Evolutionary conservation across 1,284 basidiomycete species (phyloP).

Genomic region (Ganoderma lucidum): DNA sequence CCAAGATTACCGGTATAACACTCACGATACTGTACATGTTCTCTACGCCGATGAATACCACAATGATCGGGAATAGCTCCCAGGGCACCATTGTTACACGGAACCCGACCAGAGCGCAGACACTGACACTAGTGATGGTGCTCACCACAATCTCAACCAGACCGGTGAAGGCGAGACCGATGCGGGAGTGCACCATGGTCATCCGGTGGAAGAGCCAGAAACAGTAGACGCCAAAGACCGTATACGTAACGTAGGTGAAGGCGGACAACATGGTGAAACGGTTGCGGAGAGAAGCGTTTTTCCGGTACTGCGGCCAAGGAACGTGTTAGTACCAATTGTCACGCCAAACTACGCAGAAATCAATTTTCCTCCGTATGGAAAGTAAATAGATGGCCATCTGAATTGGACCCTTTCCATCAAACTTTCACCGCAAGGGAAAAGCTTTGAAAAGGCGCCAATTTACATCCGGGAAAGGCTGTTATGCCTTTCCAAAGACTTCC

Average conservation of each 20-base stretch:
- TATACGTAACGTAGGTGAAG: slow-evolving; percentile 84
- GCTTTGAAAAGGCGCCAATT: too few relatives aligned
- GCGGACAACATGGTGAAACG: slow-evolving; percentile 69
- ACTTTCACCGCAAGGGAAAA: too few relatives aligned
- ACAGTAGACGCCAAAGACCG: slow-evolving; percentile 82
- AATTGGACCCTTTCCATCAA: neutral
- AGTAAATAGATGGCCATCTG: too few relatives aligned
- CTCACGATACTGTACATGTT: slow-evolving; percentile 95
- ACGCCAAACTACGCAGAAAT: neutral
- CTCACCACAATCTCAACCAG: slow-evolving; percentile 91
- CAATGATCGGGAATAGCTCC: slow-evolving; percentile 92
- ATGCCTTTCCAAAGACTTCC: neutral
- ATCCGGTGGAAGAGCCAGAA: slow-evolving; percentile 81
- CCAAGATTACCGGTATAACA: slow-evolving; percentile 20
- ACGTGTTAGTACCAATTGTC: slow-evolving; percentile 14
- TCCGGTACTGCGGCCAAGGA: slow-evolving; percentile 54
- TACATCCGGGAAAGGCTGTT: too few relatives aligned
- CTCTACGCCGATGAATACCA: slow-evolving; percentile 95
- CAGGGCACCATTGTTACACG: slow-evolving; percentile 89
- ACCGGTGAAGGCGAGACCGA: slow-evolving; percentile 94
- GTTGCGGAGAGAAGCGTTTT: slow-evolving; percentile 42
- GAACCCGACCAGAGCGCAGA: slow-evolving; percentile 88
- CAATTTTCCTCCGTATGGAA: too few relatives aligned
- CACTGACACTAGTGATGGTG: slow-evolving; percentile 92
- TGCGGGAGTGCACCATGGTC: slow-evolving; percentile 88